Evolutionary conservation across 179 eudicot species (phyloP).

Genomic region (Carnegiea gigantea): DNA sequence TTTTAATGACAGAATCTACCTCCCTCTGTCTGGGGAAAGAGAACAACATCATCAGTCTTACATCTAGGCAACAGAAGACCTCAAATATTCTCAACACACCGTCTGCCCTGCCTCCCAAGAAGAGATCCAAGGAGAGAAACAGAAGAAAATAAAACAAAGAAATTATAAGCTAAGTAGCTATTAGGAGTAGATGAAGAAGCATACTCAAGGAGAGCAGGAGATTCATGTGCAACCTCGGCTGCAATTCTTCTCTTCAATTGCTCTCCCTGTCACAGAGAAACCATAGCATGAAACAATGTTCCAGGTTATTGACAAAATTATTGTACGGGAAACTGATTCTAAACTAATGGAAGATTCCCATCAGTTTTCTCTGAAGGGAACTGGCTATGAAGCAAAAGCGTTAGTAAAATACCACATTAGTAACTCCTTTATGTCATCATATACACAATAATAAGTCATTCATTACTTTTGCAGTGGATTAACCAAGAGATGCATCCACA

Average conservation of each 20-base stretch:
- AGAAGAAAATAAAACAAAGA: not conserved
- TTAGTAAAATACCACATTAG: not conserved
- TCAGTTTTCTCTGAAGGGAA: not conserved
- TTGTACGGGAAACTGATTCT: not conserved
- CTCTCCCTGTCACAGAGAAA: constrained; percentile 62
- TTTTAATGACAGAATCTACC: constrained; percentile 39
- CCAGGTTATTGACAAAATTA: not conserved
- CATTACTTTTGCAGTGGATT: not conserved
- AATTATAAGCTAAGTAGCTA: constrained; percentile 4
- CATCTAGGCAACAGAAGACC: constrained; percentile 1
- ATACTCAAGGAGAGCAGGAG: constrained; percentile 53
- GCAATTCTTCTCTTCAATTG: constrained; percentile 63
- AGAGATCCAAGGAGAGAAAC: not conserved
- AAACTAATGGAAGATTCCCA: not conserved
- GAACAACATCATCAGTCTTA: constrained; percentile 13
- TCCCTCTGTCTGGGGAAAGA: constrained; percentile 32
- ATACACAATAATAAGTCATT: not conserved
- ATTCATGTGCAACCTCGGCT: constrained; percentile 42
- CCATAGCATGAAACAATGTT: constrained; percentile 2
- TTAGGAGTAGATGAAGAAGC: constrained; percentile 16
- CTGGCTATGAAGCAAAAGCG: not conserved
- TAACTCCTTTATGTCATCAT: not conserved
- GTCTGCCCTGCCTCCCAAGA: not conserved
- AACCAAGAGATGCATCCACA: not conserved
- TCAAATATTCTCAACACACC: not conserved